Percentiles rank a stretch among this genome's conserved stretches.
These are phyloP conservation scores for Mycena haematopus DNA, from an alignment of 768 basidiomycete genomes.

Conservation along the genomic window DNA sequence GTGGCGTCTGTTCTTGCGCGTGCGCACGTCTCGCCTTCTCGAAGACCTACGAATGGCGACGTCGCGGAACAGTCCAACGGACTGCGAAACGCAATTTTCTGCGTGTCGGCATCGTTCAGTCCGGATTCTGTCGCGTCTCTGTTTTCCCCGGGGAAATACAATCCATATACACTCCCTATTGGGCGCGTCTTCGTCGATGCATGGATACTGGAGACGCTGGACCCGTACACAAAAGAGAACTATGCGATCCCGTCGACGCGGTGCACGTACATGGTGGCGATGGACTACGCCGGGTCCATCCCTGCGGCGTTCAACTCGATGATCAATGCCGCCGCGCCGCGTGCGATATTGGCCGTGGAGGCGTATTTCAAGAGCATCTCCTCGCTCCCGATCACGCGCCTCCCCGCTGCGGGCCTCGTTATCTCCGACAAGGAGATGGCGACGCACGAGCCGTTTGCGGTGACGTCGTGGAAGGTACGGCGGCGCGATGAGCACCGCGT, in stretches of 20 bases:
- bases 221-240: constrained; percentile 93
- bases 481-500: constrained; percentile 64
- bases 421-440: constrained; percentile 57
- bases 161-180: constrained; percentile 73
- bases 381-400: constrained; percentile 69
- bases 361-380: constrained; percentile 69
- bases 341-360: constrained; percentile 77
- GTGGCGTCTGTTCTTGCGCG: constrained; percentile 80
- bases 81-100: constrained; percentile 73
- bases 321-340: constrained; percentile 80
- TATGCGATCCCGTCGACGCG: constrained; percentile 93
- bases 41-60: constrained; percentile 48
- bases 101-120: constrained; percentile 83
- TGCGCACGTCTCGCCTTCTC: constrained; percentile 47
- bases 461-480: constrained; percentile 65
- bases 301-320: constrained; percentile 86
- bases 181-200: constrained; percentile 89
- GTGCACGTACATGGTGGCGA: constrained; percentile 82
- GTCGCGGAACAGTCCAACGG: constrained; percentile 46
- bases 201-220: constrained; percentile 96
- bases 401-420: constrained; percentile 70
- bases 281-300: constrained; percentile 87
- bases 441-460: constrained; percentile 47
- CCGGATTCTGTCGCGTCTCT: constrained; percentile 62
- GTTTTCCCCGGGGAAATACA: constrained; percentile 74